Evolutionary conservation across 169 alveolate species (phyloP), one percentile per base, ranked within the genome.

Genomic region (Eimeria necatrix): DNA sequence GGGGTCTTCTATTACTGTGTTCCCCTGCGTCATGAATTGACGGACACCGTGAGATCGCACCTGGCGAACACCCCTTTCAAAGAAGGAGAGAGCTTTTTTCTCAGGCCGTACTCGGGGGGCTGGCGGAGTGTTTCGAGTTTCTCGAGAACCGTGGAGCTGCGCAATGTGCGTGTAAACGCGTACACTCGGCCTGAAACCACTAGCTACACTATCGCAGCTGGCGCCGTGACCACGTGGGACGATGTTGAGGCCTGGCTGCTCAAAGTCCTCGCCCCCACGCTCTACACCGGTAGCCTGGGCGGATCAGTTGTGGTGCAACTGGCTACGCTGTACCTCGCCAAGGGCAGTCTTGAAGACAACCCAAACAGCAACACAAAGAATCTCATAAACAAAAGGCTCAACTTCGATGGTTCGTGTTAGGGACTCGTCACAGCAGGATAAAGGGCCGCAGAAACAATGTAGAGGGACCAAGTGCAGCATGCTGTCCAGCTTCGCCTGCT

Each of bases 171-270:
- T 20, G 22, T 12, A 26, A 85, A 22, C 14, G 61, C 81, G 6
- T 8, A 32, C 48, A 9, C 60, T 14, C 81, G 26, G 20, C 80
- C 93, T 16, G 93, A 59, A 22, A 85, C 78, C 32, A 81, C 74
- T 12, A 60, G 93, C 4, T 61, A 4, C 24, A 85, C 93, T 22
- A 85, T 85, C n/a, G 93, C 93, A 49, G 93, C 93, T 41, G 93
- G 93, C 16, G 93, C 93, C 52, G 51, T 85, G 61, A 85, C 81
- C 60, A 85, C 68, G 64, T 85, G 93, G 93, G 93, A 81, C 12
- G 93, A 85, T 24, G 93, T 85, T 9, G 93, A 85, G 81, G 93
- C 93, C 61, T 85, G 93, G 93, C 93, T 85, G 22, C 93, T 85
- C 60, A 85, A 85, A 61, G 93, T 85, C 22, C 59, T 85, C n/a